Evolutionary conservation across 202 grass and related monocot genomes (phyloP), one percentile per base, ranked within the genome.

Genomic region (Schoenoplectus triqueter): DNA sequence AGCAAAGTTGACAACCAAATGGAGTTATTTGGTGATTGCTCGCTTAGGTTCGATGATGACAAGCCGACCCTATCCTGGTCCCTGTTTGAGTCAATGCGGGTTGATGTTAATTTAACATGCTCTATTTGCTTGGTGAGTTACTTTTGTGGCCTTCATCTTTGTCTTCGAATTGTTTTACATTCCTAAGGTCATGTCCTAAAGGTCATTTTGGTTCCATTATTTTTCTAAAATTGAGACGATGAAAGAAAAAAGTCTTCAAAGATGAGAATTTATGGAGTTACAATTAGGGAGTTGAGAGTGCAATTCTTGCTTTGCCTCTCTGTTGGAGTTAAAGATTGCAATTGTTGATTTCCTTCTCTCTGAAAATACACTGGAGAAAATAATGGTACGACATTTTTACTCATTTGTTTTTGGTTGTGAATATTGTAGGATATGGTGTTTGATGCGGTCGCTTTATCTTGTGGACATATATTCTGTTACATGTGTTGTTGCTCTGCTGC

Each of bases 401-500:
- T 66, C 81, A 86, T 48, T 64, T 51, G 42, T 46, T 31, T 59
- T 49, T 74, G 31, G 18, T 87, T 13, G 60, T 86, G 1, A 6
- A 15, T 81, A 68, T 84, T 81, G 15, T 86, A 98, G 92, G 95
- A 95, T 3, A 90, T 92, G 0, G 89, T 98, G 69, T 98, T 95
- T 55, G 95, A 98, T 74, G 90, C 95, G 0, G 89, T 92, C n/a
- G 80, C 89, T 52, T 93, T 97, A 54, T 88, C 95, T 2, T 97
- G 95, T 48, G 92, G 92, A 0, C 95, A 97, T 82, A 92, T 94
- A 89, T 92, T 92, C 78, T 97, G 90, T 84, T 97, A 90, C 69
- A 85, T 91, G 86, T 94, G 92, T 2, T 88, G 88, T 3, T 97
- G 95, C 75, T 92, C 90, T 73, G 92, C 92, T 83, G 90, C 90